A percentile compares a stretch with the other conserved stretches of the same genome.
These are phyloP conservation scores for Haplographium delicatum DNA, from an alignment of 495 filamentous ascomycete genomes.

Conservation along the genomic window DNA sequence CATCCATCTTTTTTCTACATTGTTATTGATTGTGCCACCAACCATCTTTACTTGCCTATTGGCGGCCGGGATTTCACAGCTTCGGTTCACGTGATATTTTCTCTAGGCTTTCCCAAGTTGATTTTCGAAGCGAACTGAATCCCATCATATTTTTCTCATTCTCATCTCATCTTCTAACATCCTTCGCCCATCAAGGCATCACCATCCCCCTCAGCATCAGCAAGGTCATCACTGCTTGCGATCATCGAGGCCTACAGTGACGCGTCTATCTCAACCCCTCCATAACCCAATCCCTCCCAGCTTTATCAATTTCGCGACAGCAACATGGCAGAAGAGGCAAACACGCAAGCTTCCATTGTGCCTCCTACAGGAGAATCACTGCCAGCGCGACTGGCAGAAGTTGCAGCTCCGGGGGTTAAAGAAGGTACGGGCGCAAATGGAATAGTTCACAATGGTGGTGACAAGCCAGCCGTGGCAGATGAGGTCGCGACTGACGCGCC, in stretches of 20 bases:
- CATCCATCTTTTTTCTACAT: too few relatives aligned
- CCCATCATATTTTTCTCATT: slow-evolving; percentile 11
- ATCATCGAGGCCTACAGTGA: slow-evolving; percentile 1
- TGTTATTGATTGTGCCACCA: too few relatives aligned
- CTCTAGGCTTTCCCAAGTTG: too few relatives aligned
- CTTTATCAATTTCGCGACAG: slow-evolving; percentile 16
- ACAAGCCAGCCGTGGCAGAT: neutral
- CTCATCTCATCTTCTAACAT: slow-evolving; percentile 7
- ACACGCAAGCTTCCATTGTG: slow-evolving; percentile 12
- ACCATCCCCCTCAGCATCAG: slow-evolving; percentile 10
- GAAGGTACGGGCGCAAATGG: slow-evolving; percentile 15
- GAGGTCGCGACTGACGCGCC: slow-evolving; percentile 20
- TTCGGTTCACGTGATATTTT: too few relatives aligned
- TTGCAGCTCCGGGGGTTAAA: slow-evolving; percentile 15
- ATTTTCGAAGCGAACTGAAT: too few relatives aligned
- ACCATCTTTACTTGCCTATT: too few relatives aligned
- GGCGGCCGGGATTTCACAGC: too few relatives aligned
- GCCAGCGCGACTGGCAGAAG: slow-evolving; percentile 24
- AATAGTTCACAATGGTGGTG: slow-evolving; percentile 3
- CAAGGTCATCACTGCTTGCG: slow-evolving; percentile 8
- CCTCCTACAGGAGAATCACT: slow-evolving; percentile 24
- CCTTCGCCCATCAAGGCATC: slow-evolving; percentile 20
- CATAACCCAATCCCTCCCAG: neutral
- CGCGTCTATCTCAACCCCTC: slow-evolving; percentile 11
- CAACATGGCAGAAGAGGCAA: slow-evolving; percentile 23